phyloP scores from a whole-genome alignment of 495 filamentous ascomycete genomes.

The Xylaria telfairii region DNA sequence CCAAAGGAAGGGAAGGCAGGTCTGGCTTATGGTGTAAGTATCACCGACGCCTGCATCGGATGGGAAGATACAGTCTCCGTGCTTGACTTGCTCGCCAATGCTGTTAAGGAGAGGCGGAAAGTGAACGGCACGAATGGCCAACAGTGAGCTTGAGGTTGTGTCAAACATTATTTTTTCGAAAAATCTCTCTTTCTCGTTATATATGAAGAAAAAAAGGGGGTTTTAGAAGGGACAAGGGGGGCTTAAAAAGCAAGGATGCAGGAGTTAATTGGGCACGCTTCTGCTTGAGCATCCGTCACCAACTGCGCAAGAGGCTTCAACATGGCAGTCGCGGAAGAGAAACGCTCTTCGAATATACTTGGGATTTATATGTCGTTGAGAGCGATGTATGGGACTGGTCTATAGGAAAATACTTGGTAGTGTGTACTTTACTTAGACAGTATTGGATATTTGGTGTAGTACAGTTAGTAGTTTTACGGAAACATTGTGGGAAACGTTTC shows the following conservation, averaged over 20 bases:
- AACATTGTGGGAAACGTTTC: neutral
- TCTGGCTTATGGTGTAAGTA: conserved; percentile 93
- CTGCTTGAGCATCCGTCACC: neutral
- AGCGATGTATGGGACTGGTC: no score
- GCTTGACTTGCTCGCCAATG: conserved; percentile 78
- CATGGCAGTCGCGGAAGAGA: neutral
- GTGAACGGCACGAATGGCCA: conserved; percentile 33
- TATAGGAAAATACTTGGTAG: neutral
- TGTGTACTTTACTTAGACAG: neutral
- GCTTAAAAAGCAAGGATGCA: neutral
- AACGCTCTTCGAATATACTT: neutral
- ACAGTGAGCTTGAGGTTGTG: neutral
- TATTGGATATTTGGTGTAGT: neutral
- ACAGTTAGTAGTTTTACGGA: neutral
- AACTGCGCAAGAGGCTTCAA: neutral
- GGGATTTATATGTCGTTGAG: neutral
- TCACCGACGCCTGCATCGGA: conserved; percentile 96
- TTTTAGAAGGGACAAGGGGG: neutral
- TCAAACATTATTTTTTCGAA: neutral
- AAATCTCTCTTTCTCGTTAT: neutral
- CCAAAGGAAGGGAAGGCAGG: conserved; percentile 85
- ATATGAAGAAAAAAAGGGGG: neutral
- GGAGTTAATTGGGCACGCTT: neutral
- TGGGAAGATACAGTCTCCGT: conserved; percentile 92
- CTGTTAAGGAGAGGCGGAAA: conserved; percentile 73